Evolutionary conservation across 2,329 filamentous ascomycete genomes (phyloP).

Genomic region (Calonectria hongkongensis): DNA sequence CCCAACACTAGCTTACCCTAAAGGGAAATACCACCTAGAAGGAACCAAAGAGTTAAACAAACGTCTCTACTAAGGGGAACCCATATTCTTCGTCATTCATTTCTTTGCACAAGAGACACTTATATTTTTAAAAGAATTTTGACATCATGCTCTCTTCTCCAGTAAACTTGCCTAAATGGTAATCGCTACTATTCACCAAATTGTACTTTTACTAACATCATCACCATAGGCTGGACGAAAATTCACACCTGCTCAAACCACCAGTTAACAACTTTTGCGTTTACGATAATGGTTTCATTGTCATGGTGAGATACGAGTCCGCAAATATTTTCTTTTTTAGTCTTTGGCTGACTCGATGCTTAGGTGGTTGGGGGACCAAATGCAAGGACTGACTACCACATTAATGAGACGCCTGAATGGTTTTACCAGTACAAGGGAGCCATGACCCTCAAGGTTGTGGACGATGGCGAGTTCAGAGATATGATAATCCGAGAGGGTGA

Average conservation of each 20-base stretch:
- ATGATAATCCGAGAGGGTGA: conserved; percentile 94
- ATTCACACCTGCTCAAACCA: conserved; percentile 92
- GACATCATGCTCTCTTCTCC: conserved; percentile 68
- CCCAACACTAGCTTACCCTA: neutral
- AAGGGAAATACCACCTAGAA: neutral
- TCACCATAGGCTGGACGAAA: conserved; percentile 85
- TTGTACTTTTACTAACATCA: too few species aligned
- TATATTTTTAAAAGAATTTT: neutral
- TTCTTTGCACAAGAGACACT: too few species aligned
- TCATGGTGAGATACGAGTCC: conserved; percentile 76
- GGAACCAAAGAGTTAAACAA: neutral
- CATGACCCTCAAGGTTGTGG: conserved; percentile 95
- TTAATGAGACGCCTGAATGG: conserved; percentile 97
- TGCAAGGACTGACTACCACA: conserved; percentile 97
- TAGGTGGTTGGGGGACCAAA: conserved; percentile 96
- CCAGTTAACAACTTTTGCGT: conserved; percentile 99
- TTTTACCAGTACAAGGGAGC: conserved; percentile 97
- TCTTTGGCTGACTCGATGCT: conserved; percentile 2
- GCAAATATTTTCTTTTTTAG: neutral
- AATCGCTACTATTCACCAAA: too few species aligned
- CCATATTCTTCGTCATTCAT: neutral
- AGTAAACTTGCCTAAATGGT: conserved; percentile 75
- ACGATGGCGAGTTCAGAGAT: conserved; percentile 83
- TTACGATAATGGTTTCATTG: conserved; percentile 87
- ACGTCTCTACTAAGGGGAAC: neutral